These are phyloP conservation scores for Ogataea thermomethanolica DNA, from an alignment of 805 yeast species.

Conservation along the genomic window DNA sequence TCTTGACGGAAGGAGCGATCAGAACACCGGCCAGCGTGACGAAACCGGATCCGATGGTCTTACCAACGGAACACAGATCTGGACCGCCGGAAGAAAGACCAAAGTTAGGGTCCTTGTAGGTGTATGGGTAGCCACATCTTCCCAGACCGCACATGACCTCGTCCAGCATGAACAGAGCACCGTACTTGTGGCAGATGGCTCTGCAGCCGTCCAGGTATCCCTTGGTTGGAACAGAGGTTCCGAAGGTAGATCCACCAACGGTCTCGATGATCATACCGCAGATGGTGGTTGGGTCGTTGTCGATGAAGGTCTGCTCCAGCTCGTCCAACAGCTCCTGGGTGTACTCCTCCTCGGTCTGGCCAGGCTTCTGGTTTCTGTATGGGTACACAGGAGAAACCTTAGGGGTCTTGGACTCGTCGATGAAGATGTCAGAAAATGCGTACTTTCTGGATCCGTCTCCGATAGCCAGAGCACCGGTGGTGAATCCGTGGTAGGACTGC, in stretches of 20 bases:
- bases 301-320: slow-evolving; percentile 40
- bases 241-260: slow-evolving; percentile 45
- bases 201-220: slow-evolving; percentile 46
- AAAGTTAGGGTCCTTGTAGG: slow-evolving; percentile 46
- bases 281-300: slow-evolving; percentile 42
- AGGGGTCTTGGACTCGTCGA: slow-evolving; percentile 25
- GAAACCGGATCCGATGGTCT: slow-evolving; percentile 47
- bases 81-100: slow-evolving; percentile 41
- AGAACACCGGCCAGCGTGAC: slow-evolving; percentile 47
- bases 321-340: slow-evolving; percentile 36
- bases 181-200: slow-evolving; percentile 49
- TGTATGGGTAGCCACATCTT: slow-evolving; percentile 39
- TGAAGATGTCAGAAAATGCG: slow-evolving; percentile 30
- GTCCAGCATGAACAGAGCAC: slow-evolving; percentile 46
- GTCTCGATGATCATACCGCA: slow-evolving; percentile 45
- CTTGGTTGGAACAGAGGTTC: slow-evolving; percentile 42
- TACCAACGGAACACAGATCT: slow-evolving; percentile 47
- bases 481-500: slow-evolving; percentile 47
- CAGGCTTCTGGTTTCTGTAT: slow-evolving; percentile 28
- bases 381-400: slow-evolving; percentile 35
- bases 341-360: slow-evolving; percentile 40
- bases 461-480: slow-evolving; percentile 42
- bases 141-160: slow-evolving; percentile 61
- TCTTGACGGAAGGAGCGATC: slow-evolving; percentile 39
- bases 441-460: slow-evolving; percentile 37